Conservation (phyloP, 2,329 filamentous ascomycete species). For the Sporothrix sp. region DNA sequence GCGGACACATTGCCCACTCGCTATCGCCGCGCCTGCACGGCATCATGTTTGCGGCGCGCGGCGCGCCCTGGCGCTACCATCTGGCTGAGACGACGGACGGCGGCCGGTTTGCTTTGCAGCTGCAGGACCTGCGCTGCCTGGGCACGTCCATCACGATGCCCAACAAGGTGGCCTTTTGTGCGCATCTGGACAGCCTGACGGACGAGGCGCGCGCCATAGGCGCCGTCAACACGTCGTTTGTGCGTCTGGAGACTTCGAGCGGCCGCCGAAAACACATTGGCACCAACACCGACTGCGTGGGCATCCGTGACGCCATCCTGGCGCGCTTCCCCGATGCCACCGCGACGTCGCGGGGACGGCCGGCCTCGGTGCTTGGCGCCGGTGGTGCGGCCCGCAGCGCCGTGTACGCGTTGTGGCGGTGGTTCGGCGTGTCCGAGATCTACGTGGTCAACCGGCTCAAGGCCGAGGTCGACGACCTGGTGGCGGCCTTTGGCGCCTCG, state of each 20-base stretch:
- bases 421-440: background rate
- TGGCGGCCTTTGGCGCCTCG: background rate
- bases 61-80: background rate
- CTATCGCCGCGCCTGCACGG: background rate
- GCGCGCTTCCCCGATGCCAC: background rate
- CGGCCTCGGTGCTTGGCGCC: background rate
- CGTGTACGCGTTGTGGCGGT: background rate
- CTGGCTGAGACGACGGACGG: background rate
- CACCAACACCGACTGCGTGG: slow-evolving; percentile 2
- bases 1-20: background rate
- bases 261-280: background rate
- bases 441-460: slow-evolving; percentile 1
- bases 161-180: background rate
- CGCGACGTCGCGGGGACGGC: background rate
- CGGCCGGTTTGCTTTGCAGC: background rate
- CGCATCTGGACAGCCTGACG: background rate
- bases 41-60: background rate
- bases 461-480: background rate
- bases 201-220: background rate
- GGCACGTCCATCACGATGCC: background rate
- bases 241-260: background rate
- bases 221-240: background rate
- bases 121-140: background rate
- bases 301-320: background rate
- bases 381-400: background rate